Evolutionary conservation across 2,329 filamentous ascomycete genomes (phyloP), one percentile per base, ranked within the genome.

Genomic region (Neophaeococcomyces aloes): DNA sequence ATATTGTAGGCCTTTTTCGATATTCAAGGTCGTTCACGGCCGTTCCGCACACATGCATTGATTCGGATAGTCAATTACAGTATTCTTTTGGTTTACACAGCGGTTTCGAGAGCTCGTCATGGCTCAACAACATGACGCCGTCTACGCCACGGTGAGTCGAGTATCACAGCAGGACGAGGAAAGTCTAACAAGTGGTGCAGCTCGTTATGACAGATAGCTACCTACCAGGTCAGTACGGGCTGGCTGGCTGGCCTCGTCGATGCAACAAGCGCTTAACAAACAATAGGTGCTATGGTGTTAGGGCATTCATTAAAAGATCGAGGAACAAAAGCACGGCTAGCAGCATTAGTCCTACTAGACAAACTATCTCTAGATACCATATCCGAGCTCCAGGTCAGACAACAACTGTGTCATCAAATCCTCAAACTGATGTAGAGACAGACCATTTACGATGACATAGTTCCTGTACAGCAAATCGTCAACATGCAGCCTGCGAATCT

Each of bases 291-390:
- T 48, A 78, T 91, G 56, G 88, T 98, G 36, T 79, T 98, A 51
- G 88, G 87, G 49, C 88, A 96, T 69, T 96, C 91, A 27, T 71
- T 98, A 45, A 83, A 86, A 65, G 91, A 98, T 80, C 82, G 79
- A 56, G 86, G 86, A 45, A 86, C 88, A 29, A 79, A 72, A 53
- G 91, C 86, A 69, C 89, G 86, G 69, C 72, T 98, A 56, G 87
- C 82, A 48, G 83, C 83, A 55, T 70, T 96, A 56, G 78, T 93
- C 60, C 93, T 87, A 3, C 72, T 81, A 43, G 87, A 94, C 57
- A 79, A 76, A 14, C 72, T 98, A 38, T 83, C 83, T 27, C 67
- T 74, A 42, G 79, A 81, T 42, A 86, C 84, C 37, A 74, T 96
- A 48, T 72, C 76, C 18, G 79, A 94, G 68, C 77, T 98, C 56